Evolutionary conservation across 805 yeast species (phyloP).

Genomic region (Lipomyces starkeyi): DNA sequence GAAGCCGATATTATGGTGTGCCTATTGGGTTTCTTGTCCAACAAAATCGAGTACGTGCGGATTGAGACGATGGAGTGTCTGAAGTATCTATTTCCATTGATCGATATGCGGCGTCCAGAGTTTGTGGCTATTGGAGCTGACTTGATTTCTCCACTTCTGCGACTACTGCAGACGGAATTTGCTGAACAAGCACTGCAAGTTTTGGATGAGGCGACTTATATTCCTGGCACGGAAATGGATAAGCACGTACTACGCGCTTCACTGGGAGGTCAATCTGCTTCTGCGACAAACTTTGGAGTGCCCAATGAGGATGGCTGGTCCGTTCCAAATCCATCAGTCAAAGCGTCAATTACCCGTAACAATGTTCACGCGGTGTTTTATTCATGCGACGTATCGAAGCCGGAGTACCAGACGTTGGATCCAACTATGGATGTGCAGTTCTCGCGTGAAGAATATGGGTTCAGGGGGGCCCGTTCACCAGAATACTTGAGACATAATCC

Average conservation of each 20-base stretch:
- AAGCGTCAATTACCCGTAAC: conserved; percentile 85
- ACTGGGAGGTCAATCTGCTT: conserved; percentile 78
- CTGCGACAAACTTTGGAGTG: conserved; percentile 90
- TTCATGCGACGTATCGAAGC: conserved; percentile 64
- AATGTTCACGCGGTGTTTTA: conserved; percentile 95
- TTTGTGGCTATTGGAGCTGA: conserved; percentile 94
- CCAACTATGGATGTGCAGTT: conserved; percentile 41
- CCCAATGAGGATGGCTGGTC: conserved; percentile 98
- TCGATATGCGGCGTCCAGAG: conserved; percentile 77
- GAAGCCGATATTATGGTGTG: conserved; percentile 78
- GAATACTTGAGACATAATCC: conserved; percentile 4
- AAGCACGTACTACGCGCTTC: conserved; percentile 91
- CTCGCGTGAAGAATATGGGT: conserved; percentile 50
- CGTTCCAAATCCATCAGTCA: conserved; percentile 90
- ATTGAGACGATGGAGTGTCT: conserved; percentile 78
- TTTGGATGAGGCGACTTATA: conserved; percentile 78
- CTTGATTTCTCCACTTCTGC: conserved; percentile 83
- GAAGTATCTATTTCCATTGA: conserved; percentile 73
- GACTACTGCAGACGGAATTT: conserved; percentile 79
- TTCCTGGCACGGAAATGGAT: conserved; percentile 91
- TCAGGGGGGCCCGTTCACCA: conserved; percentile 16
- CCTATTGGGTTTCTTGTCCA: conserved; percentile 77
- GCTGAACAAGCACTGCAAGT: conserved; percentile 91
- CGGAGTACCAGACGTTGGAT: conserved; percentile 37
- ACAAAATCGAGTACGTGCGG: conserved; percentile 78